Evolutionary conservation across 495 filamentous ascomycete genomes (phyloP).

Genomic region (Trichocladium uniseriatum): DNA sequence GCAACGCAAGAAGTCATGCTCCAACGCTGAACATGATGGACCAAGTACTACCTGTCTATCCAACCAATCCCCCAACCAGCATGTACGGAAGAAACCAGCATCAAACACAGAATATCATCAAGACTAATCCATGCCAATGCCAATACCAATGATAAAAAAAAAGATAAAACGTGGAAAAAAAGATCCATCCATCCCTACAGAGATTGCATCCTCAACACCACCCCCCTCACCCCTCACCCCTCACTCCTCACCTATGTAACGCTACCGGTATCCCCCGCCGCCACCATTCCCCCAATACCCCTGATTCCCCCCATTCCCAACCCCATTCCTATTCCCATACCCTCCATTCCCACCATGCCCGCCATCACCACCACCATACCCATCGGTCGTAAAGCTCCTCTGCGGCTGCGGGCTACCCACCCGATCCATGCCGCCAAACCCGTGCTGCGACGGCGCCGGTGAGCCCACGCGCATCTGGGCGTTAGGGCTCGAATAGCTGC

Average conservation of each 20-base stretch:
- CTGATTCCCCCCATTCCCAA: neutral
- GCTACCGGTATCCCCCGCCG: neutral
- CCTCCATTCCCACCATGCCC: neutral
- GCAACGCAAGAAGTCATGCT: too few species aligned
- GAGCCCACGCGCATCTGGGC: conserved; percentile 13
- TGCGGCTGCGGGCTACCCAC: conserved; percentile 22
- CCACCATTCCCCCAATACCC: conserved; percentile 2
- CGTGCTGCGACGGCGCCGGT: too few species aligned
- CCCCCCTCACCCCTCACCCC: neutral
- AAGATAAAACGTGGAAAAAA: neutral
- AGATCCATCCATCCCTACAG: neutral
- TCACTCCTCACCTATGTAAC: neutral
- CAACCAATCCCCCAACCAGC: too few species aligned
- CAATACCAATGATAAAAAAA: neutral
- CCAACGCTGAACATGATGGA: too few species aligned
- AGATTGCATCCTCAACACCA: neutral
- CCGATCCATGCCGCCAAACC: too few species aligned
- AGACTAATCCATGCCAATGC: too few species aligned
- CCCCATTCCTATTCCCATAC: neutral
- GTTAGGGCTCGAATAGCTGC: neutral
- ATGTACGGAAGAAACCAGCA: too few species aligned
- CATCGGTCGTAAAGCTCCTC: conserved; percentile 21
- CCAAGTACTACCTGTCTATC: too few species aligned
- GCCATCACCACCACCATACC: conserved; percentile 9
- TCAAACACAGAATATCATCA: too few species aligned